Evolutionary conservation across 2,329 filamentous ascomycete species (phyloP).

Genomic region (Erysiphe neolycopersici): DNA sequence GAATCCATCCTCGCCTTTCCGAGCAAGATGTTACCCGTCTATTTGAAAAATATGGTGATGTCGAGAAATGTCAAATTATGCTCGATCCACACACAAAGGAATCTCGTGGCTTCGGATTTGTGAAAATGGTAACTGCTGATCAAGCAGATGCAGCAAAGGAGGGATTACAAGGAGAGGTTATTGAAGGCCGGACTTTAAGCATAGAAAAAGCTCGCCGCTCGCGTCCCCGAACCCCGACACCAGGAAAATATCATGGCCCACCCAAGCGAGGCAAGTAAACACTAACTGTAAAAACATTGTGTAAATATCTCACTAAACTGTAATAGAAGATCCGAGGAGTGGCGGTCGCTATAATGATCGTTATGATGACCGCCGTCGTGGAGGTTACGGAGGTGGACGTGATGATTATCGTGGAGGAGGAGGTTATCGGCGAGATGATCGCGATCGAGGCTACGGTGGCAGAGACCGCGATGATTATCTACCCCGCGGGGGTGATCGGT

Average conservation of each 20-base stretch:
- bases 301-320: conserved; percentile 11
- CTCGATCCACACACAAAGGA: conserved; percentile 94
- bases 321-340: conserved; percentile 23
- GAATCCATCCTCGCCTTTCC: conserved; percentile 75
- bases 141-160: conserved; percentile 95
- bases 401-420: conserved; percentile 8
- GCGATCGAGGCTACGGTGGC: conserved; percentile 15
- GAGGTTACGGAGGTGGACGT: conserved; percentile 7
- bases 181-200: conserved; percentile 85
- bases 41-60: conserved; percentile 96
- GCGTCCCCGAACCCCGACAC: conserved; percentile 82
- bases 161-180: conserved; percentile 77
- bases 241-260: conserved; percentile 96
- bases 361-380: conserved; percentile 18
- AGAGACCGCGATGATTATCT: conserved; percentile 16
- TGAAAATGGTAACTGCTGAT: conserved; percentile 92
- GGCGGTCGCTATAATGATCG: conserved; percentile 16
- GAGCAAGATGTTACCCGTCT: conserved; percentile 82
- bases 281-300: conserved; percentile 15
- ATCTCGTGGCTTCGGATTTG: conserved; percentile 94
- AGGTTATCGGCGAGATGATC: conserved; percentile 19
- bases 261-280: conserved; percentile 68
- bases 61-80: conserved; percentile 99
- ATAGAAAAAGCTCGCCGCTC: conserved; percentile 97
- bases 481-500: conserved; percentile 16